Conservation (phyloP, 2,329 filamentous ascomycete species). For the Dothideomycetes sp. region DNA sequence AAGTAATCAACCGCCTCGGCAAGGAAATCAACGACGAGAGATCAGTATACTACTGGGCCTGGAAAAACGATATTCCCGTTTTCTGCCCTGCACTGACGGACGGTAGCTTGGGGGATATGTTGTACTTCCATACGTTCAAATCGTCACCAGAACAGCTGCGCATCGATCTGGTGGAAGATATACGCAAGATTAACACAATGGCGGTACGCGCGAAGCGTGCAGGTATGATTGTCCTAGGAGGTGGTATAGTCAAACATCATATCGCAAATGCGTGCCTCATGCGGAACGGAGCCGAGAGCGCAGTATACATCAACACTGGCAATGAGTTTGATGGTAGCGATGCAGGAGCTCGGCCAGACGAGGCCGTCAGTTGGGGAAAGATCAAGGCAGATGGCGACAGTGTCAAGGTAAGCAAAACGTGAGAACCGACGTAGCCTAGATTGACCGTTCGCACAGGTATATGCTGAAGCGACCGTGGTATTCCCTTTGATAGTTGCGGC, state of each 20-base stretch:
- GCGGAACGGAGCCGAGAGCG: conserved; percentile 93
- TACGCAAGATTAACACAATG: conserved; percentile 84
- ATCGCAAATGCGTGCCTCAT: conserved; percentile 96
- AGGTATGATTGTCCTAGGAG: conserved; percentile 91
- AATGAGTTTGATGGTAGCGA: conserved; percentile 98
- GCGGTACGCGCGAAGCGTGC: conserved; percentile 76
- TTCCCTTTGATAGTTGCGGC: conserved; percentile 58
- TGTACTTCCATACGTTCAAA: conserved; percentile 97
- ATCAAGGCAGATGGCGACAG: conserved; percentile 80
- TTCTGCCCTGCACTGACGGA: conserved; percentile 96
- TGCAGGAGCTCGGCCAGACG: conserved; percentile 86
- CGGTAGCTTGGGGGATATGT: conserved; percentile 91
- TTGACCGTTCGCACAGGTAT: conserved; percentile 31
- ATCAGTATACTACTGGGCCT: conserved; percentile 95
- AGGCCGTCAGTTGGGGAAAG: conserved; percentile 98
- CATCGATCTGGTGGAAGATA: conserved; percentile 88
- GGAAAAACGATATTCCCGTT: conserved; percentile 90
- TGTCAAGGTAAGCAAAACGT: conserved; percentile 62
- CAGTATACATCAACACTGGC: conserved; percentile 94
- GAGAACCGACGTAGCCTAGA: not conserved
- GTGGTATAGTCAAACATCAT: conserved; percentile 94
- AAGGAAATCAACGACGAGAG: conserved; percentile 89
- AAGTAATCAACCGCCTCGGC: conserved; percentile 78
- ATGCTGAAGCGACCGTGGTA: conserved; percentile 55
- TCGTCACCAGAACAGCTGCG: conserved; percentile 68